Evolutionary conservation across 495 filamentous ascomycete genomes (phyloP).

Genomic region (Jackrogersella minutella): DNA sequence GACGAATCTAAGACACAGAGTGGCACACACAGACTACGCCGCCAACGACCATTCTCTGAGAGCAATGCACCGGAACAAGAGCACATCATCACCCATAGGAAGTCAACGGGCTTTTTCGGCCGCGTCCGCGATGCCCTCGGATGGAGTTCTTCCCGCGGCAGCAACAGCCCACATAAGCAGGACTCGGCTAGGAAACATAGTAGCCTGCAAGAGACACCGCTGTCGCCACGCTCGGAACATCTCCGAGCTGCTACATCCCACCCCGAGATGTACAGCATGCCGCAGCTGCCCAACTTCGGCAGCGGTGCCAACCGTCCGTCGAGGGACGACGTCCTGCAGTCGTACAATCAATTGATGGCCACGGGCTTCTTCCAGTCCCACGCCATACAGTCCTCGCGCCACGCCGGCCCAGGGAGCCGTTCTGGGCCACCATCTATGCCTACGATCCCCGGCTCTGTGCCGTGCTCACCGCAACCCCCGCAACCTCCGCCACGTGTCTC

Average conservation of each 20-base stretch:
- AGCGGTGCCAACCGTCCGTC: slow-evolving; percentile 45
- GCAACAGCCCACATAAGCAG: slow-evolving; percentile 15
- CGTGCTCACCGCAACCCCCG: slow-evolving; percentile 22
- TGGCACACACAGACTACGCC: slow-evolving; percentile 25
- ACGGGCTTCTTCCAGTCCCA: slow-evolving; percentile 59
- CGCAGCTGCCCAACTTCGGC: slow-evolving; percentile 24
- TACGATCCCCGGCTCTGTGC: slow-evolving; percentile 23
- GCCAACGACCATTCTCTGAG: slow-evolving; percentile 36
- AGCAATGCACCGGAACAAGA: slow-evolving; percentile 14
- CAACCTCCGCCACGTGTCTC: slow-evolving; percentile 27
- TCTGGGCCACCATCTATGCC: slow-evolving; percentile 35
- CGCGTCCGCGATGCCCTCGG: slow-evolving; percentile 39
- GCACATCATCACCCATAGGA: slow-evolving; percentile 39
- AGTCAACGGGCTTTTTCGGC: slow-evolving; percentile 42
- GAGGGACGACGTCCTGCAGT: slow-evolving; percentile 55
- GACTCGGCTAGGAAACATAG: slow-evolving; percentile 34
- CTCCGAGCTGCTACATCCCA: slow-evolving; percentile 40
- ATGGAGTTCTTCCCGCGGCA: slow-evolving; percentile 26
- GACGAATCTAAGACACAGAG: slow-evolving; percentile 6
- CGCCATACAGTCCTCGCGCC: slow-evolving; percentile 57
- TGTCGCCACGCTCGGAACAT: slow-evolving; percentile 28
- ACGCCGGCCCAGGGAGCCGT: slow-evolving; percentile 36
- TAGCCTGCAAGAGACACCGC: slow-evolving; percentile 36
- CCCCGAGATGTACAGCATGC: slow-evolving; percentile 41
- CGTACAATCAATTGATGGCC: slow-evolving; percentile 54